Conservation (phyloP, 805 yeast genomes). For the Yarrowia sp. region DNA sequence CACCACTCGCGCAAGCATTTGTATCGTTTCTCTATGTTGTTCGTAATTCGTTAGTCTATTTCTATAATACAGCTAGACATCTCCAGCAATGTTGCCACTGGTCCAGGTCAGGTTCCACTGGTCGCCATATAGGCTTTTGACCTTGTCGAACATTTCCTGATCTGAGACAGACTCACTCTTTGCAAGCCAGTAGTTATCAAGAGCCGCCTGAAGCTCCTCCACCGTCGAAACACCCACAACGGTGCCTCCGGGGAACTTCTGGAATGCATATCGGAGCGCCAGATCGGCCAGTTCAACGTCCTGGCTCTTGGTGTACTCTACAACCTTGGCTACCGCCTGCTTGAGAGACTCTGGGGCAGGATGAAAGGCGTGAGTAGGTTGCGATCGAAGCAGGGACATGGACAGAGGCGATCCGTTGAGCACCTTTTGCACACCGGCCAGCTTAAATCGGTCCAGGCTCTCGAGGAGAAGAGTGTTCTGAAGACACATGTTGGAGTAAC, state of each 20-base stretch:
- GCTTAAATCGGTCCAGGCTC: constrained; percentile 53
- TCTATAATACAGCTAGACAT: constrained; percentile 9
- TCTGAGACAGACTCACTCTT: constrained; percentile 45
- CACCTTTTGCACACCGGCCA: constrained; percentile 64
- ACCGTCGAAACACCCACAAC: constrained; percentile 79
- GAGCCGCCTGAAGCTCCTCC: constrained; percentile 68
- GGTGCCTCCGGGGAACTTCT: constrained; percentile 70
- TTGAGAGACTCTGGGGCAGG: constrained; percentile 73
- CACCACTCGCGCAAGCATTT: no score
- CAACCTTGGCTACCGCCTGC: constrained; percentile 55
- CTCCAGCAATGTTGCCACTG: constrained; percentile 36
- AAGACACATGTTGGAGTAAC: constrained; percentile 81
- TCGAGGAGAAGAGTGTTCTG: constrained; percentile 69
- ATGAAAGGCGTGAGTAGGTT: constrained; percentile 74
- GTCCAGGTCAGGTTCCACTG: constrained; percentile 37
- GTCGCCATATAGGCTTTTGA: constrained; percentile 32
- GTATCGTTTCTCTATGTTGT: no score
- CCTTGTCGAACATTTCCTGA: constrained; percentile 25
- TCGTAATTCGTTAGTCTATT: constrained; percentile 12
- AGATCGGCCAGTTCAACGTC: constrained; percentile 78
- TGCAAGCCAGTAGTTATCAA: constrained; percentile 62
- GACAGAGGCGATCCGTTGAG: constrained; percentile 85
- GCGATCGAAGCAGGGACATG: constrained; percentile 82
- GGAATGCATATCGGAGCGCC: constrained; percentile 77
- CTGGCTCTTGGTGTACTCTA: constrained; percentile 53